Conservation (phyloP, 805 yeast genomes). For the Danielia reshetovae region DNA sequence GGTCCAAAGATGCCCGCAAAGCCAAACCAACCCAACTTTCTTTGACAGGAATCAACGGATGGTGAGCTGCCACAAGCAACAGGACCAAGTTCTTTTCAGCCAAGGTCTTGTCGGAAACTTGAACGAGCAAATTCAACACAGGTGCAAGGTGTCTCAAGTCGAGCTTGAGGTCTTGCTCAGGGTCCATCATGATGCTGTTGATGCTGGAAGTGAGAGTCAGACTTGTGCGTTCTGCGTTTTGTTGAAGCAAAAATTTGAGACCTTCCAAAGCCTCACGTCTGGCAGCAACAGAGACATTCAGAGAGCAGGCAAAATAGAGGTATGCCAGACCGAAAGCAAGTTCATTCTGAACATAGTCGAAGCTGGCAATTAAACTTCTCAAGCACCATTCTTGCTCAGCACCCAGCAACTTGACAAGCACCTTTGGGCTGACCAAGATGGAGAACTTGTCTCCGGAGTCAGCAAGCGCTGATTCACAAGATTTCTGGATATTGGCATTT, state of each 20-base stretch:
- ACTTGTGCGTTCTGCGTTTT: slow-evolving; percentile 28
- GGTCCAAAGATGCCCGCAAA: slow-evolving; percentile 52
- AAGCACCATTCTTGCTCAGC: slow-evolving; percentile 53
- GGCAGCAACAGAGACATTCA: slow-evolving; percentile 27
- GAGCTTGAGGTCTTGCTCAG: slow-evolving; percentile 13
- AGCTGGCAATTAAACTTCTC: slow-evolving; percentile 38
- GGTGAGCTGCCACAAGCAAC: slow-evolving; percentile 28
- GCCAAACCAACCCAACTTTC: slow-evolving; percentile 78
- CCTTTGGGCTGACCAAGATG: slow-evolving; percentile 43
- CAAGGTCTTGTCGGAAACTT: slow-evolving; percentile 13
- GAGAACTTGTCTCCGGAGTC: slow-evolving; percentile 45
- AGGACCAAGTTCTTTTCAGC: slow-evolving; percentile 17
- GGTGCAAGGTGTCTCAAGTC: slow-evolving; percentile 21
- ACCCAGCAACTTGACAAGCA: slow-evolving; percentile 47
- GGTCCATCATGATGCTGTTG: slow-evolving; percentile 19
- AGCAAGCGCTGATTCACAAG: slow-evolving; percentile 30
- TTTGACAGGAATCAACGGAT: slow-evolving; percentile 27
- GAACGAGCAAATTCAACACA: slow-evolving; percentile 24
- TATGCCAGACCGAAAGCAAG: slow-evolving; percentile 43
- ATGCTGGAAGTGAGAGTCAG: slow-evolving; percentile 42
- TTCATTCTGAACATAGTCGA: slow-evolving; percentile 13
- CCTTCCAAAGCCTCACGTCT: slow-evolving; percentile 32
- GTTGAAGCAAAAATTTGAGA: slow-evolving; percentile 27
- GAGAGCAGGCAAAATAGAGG: slow-evolving; percentile 45
- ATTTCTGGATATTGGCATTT: slow-evolving; percentile 17